Evolutionary conservation across 306 rosid species (phyloP).

Genomic region (Gastrolobium bilobum): DNA sequence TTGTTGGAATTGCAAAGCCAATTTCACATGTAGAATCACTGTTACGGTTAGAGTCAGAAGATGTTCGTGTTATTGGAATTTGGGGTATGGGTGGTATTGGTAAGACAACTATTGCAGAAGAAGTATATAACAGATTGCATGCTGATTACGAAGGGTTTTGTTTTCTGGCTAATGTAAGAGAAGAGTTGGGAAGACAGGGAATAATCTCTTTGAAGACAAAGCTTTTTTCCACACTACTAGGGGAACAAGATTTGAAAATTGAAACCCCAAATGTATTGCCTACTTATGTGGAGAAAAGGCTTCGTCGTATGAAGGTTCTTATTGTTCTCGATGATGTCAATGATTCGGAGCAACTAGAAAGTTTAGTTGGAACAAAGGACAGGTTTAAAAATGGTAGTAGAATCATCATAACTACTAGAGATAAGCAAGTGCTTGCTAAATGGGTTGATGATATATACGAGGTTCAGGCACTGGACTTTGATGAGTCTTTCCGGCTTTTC

Average conservation of each 20-base stretch:
- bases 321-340: constrained; percentile 44
- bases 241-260: not conserved
- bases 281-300: not conserved
- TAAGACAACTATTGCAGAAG: constrained; percentile 41
- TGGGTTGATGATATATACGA: not conserved
- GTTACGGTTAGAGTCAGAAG: not conserved
- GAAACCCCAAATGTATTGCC: constrained; percentile 15
- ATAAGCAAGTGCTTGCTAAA: constrained; percentile 15
- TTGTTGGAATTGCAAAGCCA: constrained; percentile 27
- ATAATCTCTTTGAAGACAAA: not conserved
- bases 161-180: constrained; percentile 30
- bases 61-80: constrained; percentile 35
- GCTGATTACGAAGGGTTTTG: constrained; percentile 20
- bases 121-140: not conserved
- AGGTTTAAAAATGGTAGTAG: constrained; percentile 35
- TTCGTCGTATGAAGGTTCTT: constrained; percentile 28
- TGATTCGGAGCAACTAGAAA: not conserved
- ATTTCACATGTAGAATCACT: constrained; percentile 39
- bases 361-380: not conserved
- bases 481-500: constrained; percentile 35
- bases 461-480: not conserved
- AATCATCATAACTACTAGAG: constrained; percentile 41
- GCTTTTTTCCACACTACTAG: constrained; percentile 9
- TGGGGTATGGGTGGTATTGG: constrained; percentile 48
- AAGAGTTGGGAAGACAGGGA: constrained; percentile 27